Evolutionary conservation across 2,329 filamentous ascomycete genomes (phyloP).

Genomic region (Blastomyces parvus): DNA sequence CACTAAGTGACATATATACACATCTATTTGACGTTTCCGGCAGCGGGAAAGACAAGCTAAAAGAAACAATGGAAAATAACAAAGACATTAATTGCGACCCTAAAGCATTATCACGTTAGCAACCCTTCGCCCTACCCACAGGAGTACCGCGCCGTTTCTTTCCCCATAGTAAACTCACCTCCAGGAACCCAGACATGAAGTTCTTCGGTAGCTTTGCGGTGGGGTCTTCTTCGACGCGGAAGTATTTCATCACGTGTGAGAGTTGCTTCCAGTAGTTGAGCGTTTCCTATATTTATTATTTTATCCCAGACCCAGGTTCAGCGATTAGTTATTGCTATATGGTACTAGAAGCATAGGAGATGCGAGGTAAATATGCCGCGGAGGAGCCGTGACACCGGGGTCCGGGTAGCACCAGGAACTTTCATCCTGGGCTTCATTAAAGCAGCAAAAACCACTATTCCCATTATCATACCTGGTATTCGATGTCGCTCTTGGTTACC

Average conservation of each 20-base stretch:
- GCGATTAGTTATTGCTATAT: neutral
- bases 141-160: no score
- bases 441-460: neutral
- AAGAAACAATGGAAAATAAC: neutral
- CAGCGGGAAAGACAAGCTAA: neutral
- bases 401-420: neutral
- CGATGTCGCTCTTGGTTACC: constrained; percentile 79
- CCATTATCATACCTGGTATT: constrained; percentile 66
- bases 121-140: neutral
- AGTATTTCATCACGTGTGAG: constrained; percentile 93
- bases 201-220: constrained; percentile 67
- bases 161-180: constrained; percentile 50
- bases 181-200: constrained; percentile 91
- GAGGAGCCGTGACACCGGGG: neutral
- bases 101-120: constrained; percentile 8
- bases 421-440: neutral
- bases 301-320: neutral
- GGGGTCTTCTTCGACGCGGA: constrained; percentile 75
- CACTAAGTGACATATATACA: constrained; percentile 6
- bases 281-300: constrained; percentile 58
- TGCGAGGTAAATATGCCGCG: neutral
- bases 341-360: neutral
- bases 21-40: constrained; percentile 11
- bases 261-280: constrained; percentile 99
- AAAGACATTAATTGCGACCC: constrained; percentile 18